Evolutionary conservation across 202 grass and related monocot genomes (phyloP), one percentile per base, ranked within the genome.

Genomic region (Zoysia matrella): DNA sequence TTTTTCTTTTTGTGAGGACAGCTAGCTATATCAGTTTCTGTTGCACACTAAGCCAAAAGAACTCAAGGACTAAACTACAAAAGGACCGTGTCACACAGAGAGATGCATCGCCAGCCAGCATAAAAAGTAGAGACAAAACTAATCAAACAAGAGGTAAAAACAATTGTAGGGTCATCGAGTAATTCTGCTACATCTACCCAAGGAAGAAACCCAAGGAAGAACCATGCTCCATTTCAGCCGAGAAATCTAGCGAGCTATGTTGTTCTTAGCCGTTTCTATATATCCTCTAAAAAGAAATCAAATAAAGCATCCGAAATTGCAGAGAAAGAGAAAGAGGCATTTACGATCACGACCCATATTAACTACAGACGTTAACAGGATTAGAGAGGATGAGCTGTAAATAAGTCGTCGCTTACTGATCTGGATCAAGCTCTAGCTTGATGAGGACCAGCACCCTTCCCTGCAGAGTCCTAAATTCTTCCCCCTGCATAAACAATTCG

Each of bases 1-100:
- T n/a, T n/a, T n/a, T n/a, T n/a, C n/a, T n/a, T n/a, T n/a, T n/a
- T n/a, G n/a, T n/a, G n/a, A n/a, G n/a, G n/a, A n/a, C n/a, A n/a
- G n/a, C n/a, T n/a, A n/a, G n/a, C n/a, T 40, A 22, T 42, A 56
- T 60, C 69, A 73, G 72, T 89, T 81, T 86, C 60, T 14, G 6
- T 16, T 36, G 69, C 58, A 73, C 47, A 13, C 40, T 30, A 69
- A 42, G 40, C 15, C 48, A 75, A 48, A 18, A 78, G 39, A 39
- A 71, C 36, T 64, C 40, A 78, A 65, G 63, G 78, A 65, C 75
- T 80, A 83, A 66, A 75, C 14, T 79, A 78, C 60, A 87, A 82
- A 79, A 66, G 47, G 66, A 18, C 14, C 8, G 61, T 67, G n/a
- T n/a, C n/a, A n/a, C 48, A 69, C 51, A 56, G 51, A 44, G 64